Percentiles rank a stretch among this genome's conserved stretches.
phyloP scores from a whole-genome alignment of 306 rosid species.

The Vigna hirtella region DNA sequence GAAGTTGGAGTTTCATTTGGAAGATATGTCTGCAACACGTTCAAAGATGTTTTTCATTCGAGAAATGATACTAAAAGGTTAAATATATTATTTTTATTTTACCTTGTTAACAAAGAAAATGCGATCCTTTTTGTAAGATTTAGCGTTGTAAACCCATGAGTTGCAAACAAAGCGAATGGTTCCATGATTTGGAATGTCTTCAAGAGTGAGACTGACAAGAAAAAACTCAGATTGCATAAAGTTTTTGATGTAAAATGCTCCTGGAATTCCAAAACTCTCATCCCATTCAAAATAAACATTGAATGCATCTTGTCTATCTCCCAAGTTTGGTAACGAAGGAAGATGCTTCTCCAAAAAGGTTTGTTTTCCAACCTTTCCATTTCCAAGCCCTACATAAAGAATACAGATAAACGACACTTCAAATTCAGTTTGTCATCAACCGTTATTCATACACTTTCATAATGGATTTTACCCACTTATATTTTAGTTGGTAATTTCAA shows the following conservation, averaged over 20 bases:
- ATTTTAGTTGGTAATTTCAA: no score
- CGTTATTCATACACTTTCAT: no score
- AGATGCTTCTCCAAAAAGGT: constrained; percentile 58
- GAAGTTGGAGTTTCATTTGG: constrained; percentile 68
- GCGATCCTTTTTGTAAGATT: constrained; percentile 48
- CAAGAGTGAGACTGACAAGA: constrained; percentile 63
- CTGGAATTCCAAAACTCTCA: constrained; percentile 60
- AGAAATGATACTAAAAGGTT: no score
- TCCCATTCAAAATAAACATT: constrained; percentile 59
- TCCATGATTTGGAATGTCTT: constrained; percentile 58
- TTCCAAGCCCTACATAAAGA: constrained; percentile 44
- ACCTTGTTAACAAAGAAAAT: constrained; percentile 73
- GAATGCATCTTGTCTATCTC: constrained; percentile 53
- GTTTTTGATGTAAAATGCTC: constrained; percentile 60
- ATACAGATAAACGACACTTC: neutral
- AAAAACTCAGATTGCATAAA: constrained; percentile 58
- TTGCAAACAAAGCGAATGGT: constrained; percentile 62
- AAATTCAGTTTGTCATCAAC: no score
- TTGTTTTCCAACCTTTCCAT: constrained; percentile 61
- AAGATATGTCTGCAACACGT: constrained; percentile 57
- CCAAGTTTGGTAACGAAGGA: constrained; percentile 51
- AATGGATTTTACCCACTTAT: no score
- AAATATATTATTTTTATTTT: neutral
- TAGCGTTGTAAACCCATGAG: constrained; percentile 70
- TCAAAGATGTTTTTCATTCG: neutral